Evolutionary conservation across 177 flowering plant genomes (phyloP).

Genomic region (Tripterygium wilfordii): DNA sequence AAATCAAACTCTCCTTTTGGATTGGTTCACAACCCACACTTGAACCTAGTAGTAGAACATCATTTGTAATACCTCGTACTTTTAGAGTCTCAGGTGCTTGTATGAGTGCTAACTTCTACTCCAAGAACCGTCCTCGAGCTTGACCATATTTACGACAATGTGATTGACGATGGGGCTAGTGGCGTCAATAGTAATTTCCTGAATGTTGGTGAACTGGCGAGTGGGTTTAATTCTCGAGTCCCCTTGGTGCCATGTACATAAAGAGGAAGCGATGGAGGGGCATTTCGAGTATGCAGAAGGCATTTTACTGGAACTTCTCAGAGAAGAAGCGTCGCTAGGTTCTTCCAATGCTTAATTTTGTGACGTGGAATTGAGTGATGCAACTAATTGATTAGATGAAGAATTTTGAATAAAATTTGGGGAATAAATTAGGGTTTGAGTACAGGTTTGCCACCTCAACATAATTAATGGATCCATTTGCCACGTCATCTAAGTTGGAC

Average conservation of each 20-base stretch:
- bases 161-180: constrained; percentile 19
- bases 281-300: constrained; percentile 52
- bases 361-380: constrained; percentile 44
- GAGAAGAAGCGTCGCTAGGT: constrained; percentile 91
- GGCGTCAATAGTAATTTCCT: constrained; percentile 20
- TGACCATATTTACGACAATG: constrained; percentile 51
- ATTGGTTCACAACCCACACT: too few relatives aligned
- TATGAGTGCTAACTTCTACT: constrained; percentile 76
- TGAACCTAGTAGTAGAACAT: too few relatives aligned
- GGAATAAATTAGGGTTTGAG: too few relatives aligned
- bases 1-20: too few relatives aligned
- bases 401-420: too few relatives aligned
- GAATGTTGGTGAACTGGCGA: constrained; percentile 46
- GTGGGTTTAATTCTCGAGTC: constrained; percentile 81
- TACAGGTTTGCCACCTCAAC: too few relatives aligned
- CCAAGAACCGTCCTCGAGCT: constrained; percentile 63
- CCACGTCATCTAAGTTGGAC: too few relatives aligned
- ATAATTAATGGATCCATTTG: too few relatives aligned
- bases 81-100: constrained; percentile 96
- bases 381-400: too few relatives aligned
- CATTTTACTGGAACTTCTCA: constrained; percentile 51
- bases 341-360: constrained; percentile 76
- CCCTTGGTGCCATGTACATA: constrained; percentile 52
- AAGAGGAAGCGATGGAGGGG: constrained; percentile 64
- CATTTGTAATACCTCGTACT: too few relatives aligned